phyloP scores from a whole-genome alignment of 352 stramenopile genomes.

The Phytophthora constricta region DNA sequence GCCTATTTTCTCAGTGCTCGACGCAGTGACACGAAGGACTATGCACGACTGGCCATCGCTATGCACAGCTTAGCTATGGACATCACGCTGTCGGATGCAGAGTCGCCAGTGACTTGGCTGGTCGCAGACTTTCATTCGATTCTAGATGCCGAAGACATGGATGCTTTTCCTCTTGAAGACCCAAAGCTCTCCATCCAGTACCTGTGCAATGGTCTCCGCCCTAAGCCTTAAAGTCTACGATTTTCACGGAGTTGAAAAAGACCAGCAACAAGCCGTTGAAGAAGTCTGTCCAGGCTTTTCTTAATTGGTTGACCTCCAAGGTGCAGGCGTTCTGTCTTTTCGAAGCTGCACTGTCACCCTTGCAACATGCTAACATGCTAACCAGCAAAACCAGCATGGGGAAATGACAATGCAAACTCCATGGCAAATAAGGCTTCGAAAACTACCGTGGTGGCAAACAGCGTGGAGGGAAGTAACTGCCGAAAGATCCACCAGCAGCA shows the following conservation, averaged over 20 bases:
- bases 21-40: slow-evolving; percentile 1
- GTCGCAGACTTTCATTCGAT: slow-evolving; percentile 19
- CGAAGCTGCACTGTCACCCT: neutral
- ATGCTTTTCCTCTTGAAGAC: slow-evolving; percentile 11
- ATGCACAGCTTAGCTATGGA: slow-evolving; percentile 17
- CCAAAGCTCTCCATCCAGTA: slow-evolving; percentile 9
- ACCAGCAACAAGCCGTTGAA: slow-evolving; percentile 7
- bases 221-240: slow-evolving; percentile 5
- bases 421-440: too few species aligned
- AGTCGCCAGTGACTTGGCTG: slow-evolving; percentile 19
- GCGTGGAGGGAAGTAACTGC: neutral
- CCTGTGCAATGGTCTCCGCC: slow-evolving; percentile 1
- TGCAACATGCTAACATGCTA: neutral
- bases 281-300: slow-evolving; percentile 7
- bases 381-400: neutral
- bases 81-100: slow-evolving; percentile 10
- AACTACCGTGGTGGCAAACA: neutral
- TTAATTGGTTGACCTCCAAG: slow-evolving; percentile 5
- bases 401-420: neutral
- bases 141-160: slow-evolving; percentile 17
- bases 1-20: slow-evolving; percentile 16
- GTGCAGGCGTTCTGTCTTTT: slow-evolving; percentile 4
- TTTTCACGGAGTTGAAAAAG: slow-evolving; percentile 5
- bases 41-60: slow-evolving; percentile 1
- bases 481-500: neutral